A percentile compares a stretch with the other conserved stretches of the same genome.
phyloP scores from a whole-genome alignment of 768 basidiomycete genomes.

The Rhodotorula babjevae region DNA sequence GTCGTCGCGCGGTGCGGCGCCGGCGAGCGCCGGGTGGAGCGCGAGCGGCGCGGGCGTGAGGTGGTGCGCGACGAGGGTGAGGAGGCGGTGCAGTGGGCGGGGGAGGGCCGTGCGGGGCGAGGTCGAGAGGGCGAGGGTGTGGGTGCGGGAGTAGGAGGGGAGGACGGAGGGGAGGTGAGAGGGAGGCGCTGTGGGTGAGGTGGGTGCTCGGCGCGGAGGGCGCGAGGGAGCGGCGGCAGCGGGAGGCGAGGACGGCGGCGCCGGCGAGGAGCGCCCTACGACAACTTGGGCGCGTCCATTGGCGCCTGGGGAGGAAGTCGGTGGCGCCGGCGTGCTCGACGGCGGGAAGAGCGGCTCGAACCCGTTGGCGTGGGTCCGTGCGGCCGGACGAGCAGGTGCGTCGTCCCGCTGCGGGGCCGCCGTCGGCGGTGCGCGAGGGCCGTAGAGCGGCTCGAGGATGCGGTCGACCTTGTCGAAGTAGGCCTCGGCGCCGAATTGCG shows the following conservation, averaged over 20 bases:
- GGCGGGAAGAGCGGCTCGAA: background rate
- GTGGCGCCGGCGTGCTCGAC: background rate
- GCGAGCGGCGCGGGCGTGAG: slow-evolving; percentile 5
- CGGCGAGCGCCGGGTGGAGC: background rate
- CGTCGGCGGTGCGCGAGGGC: background rate
- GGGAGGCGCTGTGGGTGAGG: too few relatives aligned
- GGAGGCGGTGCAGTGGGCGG: background rate
- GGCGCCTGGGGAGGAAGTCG: too few relatives aligned
- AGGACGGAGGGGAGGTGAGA: background rate
- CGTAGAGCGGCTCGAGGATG: background rate
- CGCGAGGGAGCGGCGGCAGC: too few relatives aligned
- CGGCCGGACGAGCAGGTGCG: too few relatives aligned
- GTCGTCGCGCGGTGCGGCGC: background rate
- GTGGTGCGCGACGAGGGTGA: slow-evolving; percentile 2
- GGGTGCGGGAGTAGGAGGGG: background rate
- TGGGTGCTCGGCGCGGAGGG: too few relatives aligned
- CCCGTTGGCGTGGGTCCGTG: background rate
- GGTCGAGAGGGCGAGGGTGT: background rate
- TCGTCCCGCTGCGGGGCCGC: background rate
- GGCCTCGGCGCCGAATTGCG: background rate
- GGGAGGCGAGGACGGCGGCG: too few relatives aligned
- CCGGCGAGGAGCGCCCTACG: too few relatives aligned
- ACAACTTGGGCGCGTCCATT: too few relatives aligned
- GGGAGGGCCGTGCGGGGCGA: background rate
- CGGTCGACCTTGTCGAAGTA: background rate